These are phyloP conservation scores for Chrysochromulina parva DNA, from an alignment of 78 protist genomes.

Conservation along the genomic window DNA sequence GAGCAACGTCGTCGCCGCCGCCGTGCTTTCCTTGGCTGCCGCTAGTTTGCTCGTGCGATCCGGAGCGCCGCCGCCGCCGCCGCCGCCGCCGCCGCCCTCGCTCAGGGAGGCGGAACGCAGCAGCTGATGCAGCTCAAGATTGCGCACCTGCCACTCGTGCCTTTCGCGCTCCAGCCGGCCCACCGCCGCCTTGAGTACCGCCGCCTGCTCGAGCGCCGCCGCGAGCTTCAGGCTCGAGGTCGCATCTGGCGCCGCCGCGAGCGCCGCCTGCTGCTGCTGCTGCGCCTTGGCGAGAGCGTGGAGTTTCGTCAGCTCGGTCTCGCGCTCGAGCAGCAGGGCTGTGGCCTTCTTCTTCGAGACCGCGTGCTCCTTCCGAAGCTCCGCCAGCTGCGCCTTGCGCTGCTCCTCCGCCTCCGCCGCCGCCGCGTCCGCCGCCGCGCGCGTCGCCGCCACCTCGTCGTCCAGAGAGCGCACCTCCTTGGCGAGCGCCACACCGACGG, in stretches of 20 bases:
- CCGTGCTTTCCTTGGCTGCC: neutral
- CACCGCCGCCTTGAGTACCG: too few relatives aligned
- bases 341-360: neutral
- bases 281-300: neutral
- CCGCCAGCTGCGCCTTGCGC: neutral
- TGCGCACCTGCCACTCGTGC: constrained; percentile 4
- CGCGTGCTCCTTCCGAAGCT: neutral
- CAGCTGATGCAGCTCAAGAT: constrained; percentile 3
- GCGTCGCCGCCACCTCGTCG: neutral
- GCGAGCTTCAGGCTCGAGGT: neutral
- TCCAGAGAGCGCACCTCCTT: neutral
- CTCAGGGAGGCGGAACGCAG: neutral
- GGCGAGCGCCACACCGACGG: neutral
- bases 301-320: neutral
- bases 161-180: neutral
- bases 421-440: neutral
- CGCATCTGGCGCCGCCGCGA: neutral
- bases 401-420: neutral
- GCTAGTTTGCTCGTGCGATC: too few relatives aligned
- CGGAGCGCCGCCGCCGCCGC: neutral
- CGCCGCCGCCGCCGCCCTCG: neutral
- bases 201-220: neutral
- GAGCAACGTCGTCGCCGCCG: neutral
- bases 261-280: neutral
- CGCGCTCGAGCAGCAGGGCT: neutral